These are phyloP conservation scores for Cladobotryum mycophilum DNA, from an alignment of 2,329 filamentous ascomycete genomes.

Conservation along the genomic window DNA sequence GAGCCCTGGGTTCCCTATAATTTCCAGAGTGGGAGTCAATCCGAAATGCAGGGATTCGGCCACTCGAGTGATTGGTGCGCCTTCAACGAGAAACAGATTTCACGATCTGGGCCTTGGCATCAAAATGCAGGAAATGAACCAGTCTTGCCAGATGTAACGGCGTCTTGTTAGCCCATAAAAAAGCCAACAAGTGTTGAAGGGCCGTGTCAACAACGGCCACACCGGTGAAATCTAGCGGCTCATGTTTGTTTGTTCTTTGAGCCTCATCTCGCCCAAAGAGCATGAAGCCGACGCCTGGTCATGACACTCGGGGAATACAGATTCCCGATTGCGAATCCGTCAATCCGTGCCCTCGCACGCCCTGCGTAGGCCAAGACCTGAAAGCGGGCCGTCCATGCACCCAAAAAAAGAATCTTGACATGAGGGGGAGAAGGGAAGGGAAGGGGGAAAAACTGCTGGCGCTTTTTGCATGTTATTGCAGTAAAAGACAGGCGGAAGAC, in stretches of 20 bases:
- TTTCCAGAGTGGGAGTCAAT: neutral
- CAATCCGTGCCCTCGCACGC: neutral
- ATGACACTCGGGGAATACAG: neutral
- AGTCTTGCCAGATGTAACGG: too few species aligned
- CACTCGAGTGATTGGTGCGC: neutral
- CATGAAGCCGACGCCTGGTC: too few species aligned
- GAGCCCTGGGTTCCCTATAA: neutral
- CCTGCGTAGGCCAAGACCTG: neutral
- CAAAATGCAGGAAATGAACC: too few species aligned
- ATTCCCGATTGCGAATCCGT: neutral
- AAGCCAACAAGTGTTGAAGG: too few species aligned
- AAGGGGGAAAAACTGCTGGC: too few species aligned
- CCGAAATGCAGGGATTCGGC: neutral
- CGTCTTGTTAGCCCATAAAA: too few species aligned
- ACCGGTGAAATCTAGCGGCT: too few species aligned
- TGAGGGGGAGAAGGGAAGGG: neutral
- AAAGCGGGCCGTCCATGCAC: neutral
- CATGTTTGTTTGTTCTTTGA: too few species aligned
- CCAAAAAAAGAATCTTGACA: constrained; percentile 4
- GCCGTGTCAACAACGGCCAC: too few species aligned
- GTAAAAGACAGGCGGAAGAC: neutral
- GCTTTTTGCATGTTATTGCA: too few species aligned
- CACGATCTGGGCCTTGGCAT: constrained; percentile 4
- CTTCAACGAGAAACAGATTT: neutral
- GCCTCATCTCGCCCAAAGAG: too few species aligned